phyloP scores from a whole-genome alignment of 495 filamentous ascomycete genomes.

The Haplographium delicatum region DNA sequence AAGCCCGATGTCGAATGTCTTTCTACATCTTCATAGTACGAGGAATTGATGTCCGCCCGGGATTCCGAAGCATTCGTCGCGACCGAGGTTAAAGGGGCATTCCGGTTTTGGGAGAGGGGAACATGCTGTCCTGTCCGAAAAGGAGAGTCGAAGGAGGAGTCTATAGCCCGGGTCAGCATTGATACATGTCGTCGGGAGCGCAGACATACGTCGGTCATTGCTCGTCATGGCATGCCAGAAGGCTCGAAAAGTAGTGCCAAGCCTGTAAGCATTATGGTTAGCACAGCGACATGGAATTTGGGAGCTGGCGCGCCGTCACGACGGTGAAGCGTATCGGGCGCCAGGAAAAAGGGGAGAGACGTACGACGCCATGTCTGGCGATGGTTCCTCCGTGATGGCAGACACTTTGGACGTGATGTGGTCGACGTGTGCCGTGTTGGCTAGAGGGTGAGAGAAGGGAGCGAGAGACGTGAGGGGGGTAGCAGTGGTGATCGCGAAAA shows the following conservation, averaged over 20 bases:
- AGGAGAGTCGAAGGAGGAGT: slow-evolving; percentile 81
- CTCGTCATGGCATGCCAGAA: slow-evolving; percentile 97
- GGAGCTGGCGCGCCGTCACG: neutral
- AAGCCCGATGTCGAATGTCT: slow-evolving; percentile 49
- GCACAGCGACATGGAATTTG: slow-evolving; percentile 13
- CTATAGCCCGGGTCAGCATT: slow-evolving; percentile 53
- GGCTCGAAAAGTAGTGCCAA: slow-evolving; percentile 50
- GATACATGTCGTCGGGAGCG: slow-evolving; percentile 21
- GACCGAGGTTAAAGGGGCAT: slow-evolving; percentile 70
- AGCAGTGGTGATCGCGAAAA: neutral
- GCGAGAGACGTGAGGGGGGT: neutral
- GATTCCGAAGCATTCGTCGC: slow-evolving; percentile 74
- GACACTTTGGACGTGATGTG: slow-evolving; percentile 18
- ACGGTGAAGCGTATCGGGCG: neutral
- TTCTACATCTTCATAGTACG: slow-evolving; percentile 66
- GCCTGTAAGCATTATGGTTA: slow-evolving; percentile 6
- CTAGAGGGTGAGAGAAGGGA: neutral
- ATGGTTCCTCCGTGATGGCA: slow-evolving; percentile 19
- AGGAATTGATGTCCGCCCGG: slow-evolving; percentile 63
- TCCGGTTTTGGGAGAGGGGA: slow-evolving; percentile 64
- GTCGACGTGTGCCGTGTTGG: slow-evolving; percentile 10
- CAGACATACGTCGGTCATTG: slow-evolving; percentile 51
- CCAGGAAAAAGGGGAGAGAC: slow-evolving; percentile 18
- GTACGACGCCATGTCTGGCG: slow-evolving; percentile 30
- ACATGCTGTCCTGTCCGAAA: slow-evolving; percentile 79